These are phyloP conservation scores for Ilyonectria sp. DNA, from an alignment of 2,329 filamentous ascomycete genomes.

Conservation along the genomic window DNA sequence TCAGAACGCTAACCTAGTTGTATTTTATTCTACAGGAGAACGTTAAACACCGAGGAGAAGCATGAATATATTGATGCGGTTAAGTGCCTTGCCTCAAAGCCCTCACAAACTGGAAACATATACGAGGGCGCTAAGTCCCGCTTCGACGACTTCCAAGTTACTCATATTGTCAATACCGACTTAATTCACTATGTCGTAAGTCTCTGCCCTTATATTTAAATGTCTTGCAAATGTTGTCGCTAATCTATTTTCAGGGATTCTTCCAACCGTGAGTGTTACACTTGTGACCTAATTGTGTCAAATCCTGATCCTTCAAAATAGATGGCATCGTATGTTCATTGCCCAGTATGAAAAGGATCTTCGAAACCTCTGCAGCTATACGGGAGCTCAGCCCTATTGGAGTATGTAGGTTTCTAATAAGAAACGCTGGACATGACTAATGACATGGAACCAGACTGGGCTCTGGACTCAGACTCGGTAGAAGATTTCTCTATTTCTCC, in stretches of 20 bases:
- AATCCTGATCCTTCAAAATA: not conserved
- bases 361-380: constrained; percentile 37
- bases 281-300: not conserved
- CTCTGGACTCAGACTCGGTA: constrained; percentile 29
- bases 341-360: constrained; percentile 43
- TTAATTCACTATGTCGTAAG: constrained; percentile 45
- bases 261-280: constrained; percentile 28
- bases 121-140: constrained; percentile 42
- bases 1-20: not conserved
- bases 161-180: constrained; percentile 45
- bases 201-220: not conserved
- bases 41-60: constrained; percentile 34
- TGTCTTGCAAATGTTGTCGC: not conserved
- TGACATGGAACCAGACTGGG: constrained; percentile 25
- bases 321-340: constrained; percentile 36
- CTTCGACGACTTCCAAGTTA: constrained; percentile 46
- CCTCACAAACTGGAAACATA: constrained; percentile 31
- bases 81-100: constrained; percentile 39
- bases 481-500: constrained; percentile 39
- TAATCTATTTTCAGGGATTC: constrained; percentile 20
- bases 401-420: constrained; percentile 2
- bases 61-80: constrained; percentile 45
- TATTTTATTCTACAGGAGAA: constrained; percentile 29
- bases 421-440: constrained; percentile 3
- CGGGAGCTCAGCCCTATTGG: constrained; percentile 43